Percentiles rank a stretch among this genome's conserved stretches.
phyloP scores from a whole-genome alignment of 371 early-diverging fungal genomes.

The Apophysomyces variabilis region DNA sequence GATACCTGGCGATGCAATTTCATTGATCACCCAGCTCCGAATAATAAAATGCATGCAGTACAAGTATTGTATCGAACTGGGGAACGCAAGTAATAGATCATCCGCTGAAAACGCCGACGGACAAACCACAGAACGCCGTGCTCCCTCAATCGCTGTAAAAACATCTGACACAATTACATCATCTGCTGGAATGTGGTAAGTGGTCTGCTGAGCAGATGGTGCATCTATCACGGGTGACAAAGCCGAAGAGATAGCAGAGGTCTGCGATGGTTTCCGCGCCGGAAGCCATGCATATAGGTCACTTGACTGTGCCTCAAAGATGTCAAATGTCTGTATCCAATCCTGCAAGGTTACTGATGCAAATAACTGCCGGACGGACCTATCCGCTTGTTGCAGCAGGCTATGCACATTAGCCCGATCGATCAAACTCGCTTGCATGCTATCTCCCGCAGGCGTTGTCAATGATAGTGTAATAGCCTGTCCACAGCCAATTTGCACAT shows the following conservation, averaged over 20 bases:
- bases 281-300: conserved; percentile 77
- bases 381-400: conserved; percentile 44
- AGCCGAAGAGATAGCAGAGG: conserved; percentile 46
- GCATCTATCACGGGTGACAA: conserved; percentile 33
- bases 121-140: conserved; percentile 44
- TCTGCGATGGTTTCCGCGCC: conserved; percentile 51
- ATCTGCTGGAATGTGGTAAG: conserved; percentile 34
- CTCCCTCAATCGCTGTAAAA: conserved; percentile 64
- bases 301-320: conserved; percentile 75
- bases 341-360: conserved; percentile 69
- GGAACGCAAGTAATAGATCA: conserved; percentile 63
- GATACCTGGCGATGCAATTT: conserved; percentile 58
- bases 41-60: conserved; percentile 74
- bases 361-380: conserved; percentile 47
- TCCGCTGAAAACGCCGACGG: conserved; percentile 46
- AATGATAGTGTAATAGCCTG: conserved; percentile 34
- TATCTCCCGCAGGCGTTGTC: conserved; percentile 14
- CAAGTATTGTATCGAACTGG: conserved; percentile 71
- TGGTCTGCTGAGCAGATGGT: conserved; percentile 32
- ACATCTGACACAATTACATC: conserved; percentile 74
- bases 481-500: conserved; percentile 21
- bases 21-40: conserved; percentile 74
- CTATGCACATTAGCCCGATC: conserved; percentile 24
- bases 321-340: conserved; percentile 73
- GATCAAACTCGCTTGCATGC: conserved; percentile 21